Conservation (phyloP, 202 grass and related monocot genomes). For the Sporobolus alterniflorus region DNA sequence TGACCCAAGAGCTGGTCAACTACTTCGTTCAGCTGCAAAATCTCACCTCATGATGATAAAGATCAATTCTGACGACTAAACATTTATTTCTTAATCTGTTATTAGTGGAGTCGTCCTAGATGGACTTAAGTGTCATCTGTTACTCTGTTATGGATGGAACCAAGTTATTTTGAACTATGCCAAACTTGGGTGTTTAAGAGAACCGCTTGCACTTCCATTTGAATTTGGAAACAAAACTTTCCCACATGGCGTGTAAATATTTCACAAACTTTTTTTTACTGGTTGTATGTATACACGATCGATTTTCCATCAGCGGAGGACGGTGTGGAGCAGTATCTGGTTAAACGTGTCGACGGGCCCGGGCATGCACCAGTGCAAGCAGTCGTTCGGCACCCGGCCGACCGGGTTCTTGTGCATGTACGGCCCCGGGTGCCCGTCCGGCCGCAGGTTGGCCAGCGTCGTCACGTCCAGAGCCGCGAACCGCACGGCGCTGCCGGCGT, state of each 20-base stretch:
- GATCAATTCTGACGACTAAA: background rate
- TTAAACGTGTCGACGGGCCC: slow-evolving; percentile 85
- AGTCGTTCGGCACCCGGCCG: slow-evolving; percentile 68
- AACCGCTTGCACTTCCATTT: too few relatives aligned
- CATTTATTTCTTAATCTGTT: background rate
- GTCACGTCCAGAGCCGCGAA: slow-evolving; percentile 75
- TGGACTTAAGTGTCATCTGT: background rate
- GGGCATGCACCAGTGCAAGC: slow-evolving; percentile 89
- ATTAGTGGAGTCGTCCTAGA: background rate
- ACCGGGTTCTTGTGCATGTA: slow-evolving; percentile 80
- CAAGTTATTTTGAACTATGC: too few relatives aligned
- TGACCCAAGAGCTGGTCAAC: background rate
- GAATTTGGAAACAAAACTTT: too few relatives aligned
- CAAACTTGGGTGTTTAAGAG: too few relatives aligned
- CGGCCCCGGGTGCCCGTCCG: slow-evolving; percentile 83
- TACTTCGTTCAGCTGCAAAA: background rate
- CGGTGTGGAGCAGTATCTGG: slow-evolving; percentile 58
- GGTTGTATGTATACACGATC: too few relatives aligned
- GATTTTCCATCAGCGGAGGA: slow-evolving; percentile 35
- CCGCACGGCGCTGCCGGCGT: background rate
- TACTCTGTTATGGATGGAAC: background rate
- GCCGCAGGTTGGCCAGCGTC: slow-evolving; percentile 58
- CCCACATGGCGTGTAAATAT: too few relatives aligned
- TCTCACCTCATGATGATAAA: background rate
- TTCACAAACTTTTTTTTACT: too few relatives aligned